Evolutionary conservation across 495 filamentous ascomycete species (phyloP), one percentile per base, ranked within the genome.

Genomic region (Aspergillus haitiensis): DNA sequence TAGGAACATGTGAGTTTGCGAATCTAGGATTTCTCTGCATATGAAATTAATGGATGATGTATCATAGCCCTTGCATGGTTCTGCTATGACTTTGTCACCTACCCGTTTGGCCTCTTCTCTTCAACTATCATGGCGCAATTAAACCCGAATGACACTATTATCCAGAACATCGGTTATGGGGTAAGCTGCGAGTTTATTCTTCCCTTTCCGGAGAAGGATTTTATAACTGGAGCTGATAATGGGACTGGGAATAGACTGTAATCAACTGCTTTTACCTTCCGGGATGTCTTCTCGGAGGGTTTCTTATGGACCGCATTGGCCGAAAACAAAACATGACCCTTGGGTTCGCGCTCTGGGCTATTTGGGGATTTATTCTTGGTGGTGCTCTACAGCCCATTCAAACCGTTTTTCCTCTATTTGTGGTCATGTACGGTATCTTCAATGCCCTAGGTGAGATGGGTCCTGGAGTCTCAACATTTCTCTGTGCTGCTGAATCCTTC

Each of bases 351-450:
- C 53, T 75, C 42, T 74, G 70, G 69, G 73, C 69, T 7, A 54
- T 79, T 16, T 70, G 78, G 60, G 79, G 75, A 0, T 81, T 82
- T 50, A 77, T 79, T 44, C 61, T 83, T 10, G 78, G 81, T 4
- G 79, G 75, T 12, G 74, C 77, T 1, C 46, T 80, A 6, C 56
- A 59, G 1, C 70, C 69, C 5, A 78, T 83, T 36, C 76, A 80
- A 55, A 70, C 44, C 0, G 54, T 78, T 7, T 77, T 81, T 39
- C 74, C 79, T 0, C 70, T 83, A 6, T 83, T 84, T 50, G 67
- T 84, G 0, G 71, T 82, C 7, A 70, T 83, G 49, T 83, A 82
- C 58, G 79, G 78, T 7, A 73, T 82, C 44, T 81, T 82, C 63
- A 68, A 76, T 34, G 68, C 73, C 0, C 67, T 80, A 1, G 74